Conservation (phyloP, 1,139 yeast genomes). For the Kazachstania sp. region DNA sequence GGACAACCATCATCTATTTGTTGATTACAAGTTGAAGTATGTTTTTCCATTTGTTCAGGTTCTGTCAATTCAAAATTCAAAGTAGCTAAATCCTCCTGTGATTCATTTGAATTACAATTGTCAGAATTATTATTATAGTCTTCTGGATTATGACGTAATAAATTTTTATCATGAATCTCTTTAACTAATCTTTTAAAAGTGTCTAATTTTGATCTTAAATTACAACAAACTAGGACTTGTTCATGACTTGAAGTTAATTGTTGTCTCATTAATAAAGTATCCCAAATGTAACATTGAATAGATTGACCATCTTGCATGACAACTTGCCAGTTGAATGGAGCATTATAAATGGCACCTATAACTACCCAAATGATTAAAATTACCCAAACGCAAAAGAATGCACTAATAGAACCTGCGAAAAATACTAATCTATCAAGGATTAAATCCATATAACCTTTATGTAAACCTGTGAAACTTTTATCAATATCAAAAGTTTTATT, state of each 20-base stretch:
- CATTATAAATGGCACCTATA: conserved; percentile 29
- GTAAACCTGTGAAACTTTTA: conserved; percentile 23
- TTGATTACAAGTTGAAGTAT: not conserved
- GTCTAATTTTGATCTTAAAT: conserved; percentile 29
- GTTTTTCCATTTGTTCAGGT: too few species aligned
- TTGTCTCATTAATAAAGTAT: conserved; percentile 36
- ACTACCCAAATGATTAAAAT: conserved; percentile 32
- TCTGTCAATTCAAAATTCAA: too few species aligned
- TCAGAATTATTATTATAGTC: not conserved
- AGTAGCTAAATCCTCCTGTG: too few species aligned
- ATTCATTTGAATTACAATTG: not conserved
- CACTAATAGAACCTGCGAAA: conserved; percentile 28
- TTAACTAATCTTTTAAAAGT: conserved; percentile 22
- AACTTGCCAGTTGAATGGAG: conserved; percentile 34
- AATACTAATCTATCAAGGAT: conserved; percentile 20
- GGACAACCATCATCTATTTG: not conserved
- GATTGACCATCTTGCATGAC: conserved; percentile 38
- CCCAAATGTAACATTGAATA: conserved; percentile 35
- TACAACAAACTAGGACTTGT: conserved; percentile 21
- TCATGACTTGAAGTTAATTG: conserved; percentile 29
- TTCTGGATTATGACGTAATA: not conserved
- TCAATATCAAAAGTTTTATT: conserved; percentile 13
- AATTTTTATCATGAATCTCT: not conserved
- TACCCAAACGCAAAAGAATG: conserved; percentile 25
- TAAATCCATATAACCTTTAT: conserved; percentile 16